Evolutionary conservation across 257 asterid genomes (phyloP).

Genomic region (Capsicum rhomboideum): DNA sequence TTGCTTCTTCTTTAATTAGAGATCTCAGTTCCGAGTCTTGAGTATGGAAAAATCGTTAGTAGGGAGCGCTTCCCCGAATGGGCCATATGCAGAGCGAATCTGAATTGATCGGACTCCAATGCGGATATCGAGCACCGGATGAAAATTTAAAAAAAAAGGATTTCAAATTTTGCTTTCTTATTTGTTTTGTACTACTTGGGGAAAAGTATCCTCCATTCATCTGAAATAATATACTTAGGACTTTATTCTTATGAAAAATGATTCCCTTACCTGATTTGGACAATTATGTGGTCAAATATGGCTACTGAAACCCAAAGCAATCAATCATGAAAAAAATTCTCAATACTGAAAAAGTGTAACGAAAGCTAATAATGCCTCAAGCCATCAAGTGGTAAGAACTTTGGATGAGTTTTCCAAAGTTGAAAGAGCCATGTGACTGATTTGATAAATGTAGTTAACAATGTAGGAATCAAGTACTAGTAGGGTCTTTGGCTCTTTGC

Average conservation of each 20-base stretch:
- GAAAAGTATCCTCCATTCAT: background rate
- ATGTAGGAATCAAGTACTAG: background rate
- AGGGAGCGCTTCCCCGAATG: too few relatives aligned
- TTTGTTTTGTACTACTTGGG: background rate
- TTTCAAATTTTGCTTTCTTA: too few relatives aligned
- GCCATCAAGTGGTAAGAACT: background rate
- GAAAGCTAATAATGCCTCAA: background rate
- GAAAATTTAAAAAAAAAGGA: too few relatives aligned
- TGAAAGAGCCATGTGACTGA: background rate
- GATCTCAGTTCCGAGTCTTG: too few relatives aligned
- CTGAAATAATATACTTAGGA: background rate
- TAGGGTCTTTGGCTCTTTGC: background rate
- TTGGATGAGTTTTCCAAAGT: background rate
- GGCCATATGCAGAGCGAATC: too few relatives aligned
- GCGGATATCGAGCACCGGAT: too few relatives aligned
- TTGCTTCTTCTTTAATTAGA: too few relatives aligned
- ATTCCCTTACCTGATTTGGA: background rate
- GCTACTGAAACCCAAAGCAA: background rate
- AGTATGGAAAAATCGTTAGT: too few relatives aligned
- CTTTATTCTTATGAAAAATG: background rate
- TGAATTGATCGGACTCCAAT: too few relatives aligned
- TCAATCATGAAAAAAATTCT: background rate
- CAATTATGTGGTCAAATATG: background rate
- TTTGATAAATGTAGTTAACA: background rate
- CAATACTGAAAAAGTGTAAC: background rate